Base-by-base conservation (phyloP, 345 rosid species). In the Crucihimalaya himalaica region DNA sequence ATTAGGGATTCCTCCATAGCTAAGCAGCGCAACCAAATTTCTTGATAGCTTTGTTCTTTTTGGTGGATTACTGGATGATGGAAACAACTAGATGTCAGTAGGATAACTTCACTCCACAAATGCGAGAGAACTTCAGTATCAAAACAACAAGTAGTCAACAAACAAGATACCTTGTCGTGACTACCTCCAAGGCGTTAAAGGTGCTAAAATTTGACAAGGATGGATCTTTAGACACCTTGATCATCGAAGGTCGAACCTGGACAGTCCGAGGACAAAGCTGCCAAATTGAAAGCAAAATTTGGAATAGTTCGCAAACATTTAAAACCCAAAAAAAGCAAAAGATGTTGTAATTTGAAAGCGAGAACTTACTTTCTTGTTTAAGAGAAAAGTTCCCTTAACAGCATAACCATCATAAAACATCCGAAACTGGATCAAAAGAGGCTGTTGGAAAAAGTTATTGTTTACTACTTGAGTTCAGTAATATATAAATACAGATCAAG, bases 1-100 rank as follows among this genome's bases (percentile, higher is more conserved):
- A 18, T 86, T n/a, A 1, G 98, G 91, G 55, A 94, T 83, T 40
- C 96, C 95, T 40, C 98, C 97, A 80, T 82, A 81, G 71, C 84
- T 83, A 70, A 93, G 85, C 52, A 93, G 88, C 11, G 86, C 81
- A 70, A 91, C 83, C 73, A 89, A 81, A 72, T 64, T 77, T 74
- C 68, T 84, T 1, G 96, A 88, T 15, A 93, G 82, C 72, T 2
- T 72, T 2, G 90, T 42, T 19, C 37, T 72, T 57, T 53, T 82
- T 45, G 98, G 96, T 52, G 65, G 82, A 40, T 70, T 67, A 82
- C 98, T 91, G 84, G 40, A 82, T 20, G 8, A 71, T 50, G 59
- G 19, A 83, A 67, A 31, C 20, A 77, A 40, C 29, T 4, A 56
- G 11, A 70, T 14, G 29, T 47, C 20, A 76, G 27, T 11, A 42